Percentiles rank a stretch among this genome's conserved stretches.
These are phyloP conservation scores for Trifolium subterraneum DNA, from an alignment of 306 rosid genomes.

Conservation along the genomic window DNA sequence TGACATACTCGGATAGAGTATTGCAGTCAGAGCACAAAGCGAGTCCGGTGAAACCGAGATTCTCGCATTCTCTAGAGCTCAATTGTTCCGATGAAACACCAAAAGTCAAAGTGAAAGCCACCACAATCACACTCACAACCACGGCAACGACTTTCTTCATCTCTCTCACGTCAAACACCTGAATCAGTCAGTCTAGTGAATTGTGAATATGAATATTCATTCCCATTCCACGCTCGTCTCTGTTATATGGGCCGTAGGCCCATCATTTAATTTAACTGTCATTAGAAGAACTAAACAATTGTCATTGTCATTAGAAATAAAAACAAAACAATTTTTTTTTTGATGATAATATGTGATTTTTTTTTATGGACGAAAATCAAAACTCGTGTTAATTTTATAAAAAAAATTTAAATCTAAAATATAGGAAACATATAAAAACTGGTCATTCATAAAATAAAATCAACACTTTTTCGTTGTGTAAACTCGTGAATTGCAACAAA, in stretches of 20 bases:
- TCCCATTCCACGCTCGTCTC: background rate
- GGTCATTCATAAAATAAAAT: too few species aligned
- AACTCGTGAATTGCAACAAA: too few species aligned
- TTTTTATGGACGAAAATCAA: too few species aligned
- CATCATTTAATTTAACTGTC: slow-evolving; percentile 25
- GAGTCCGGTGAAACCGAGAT: slow-evolving; percentile 89
- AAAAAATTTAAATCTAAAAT: too few species aligned
- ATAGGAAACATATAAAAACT: too few species aligned
- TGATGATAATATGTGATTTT: too few species aligned
- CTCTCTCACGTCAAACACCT: background rate
- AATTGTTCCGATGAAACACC: slow-evolving; percentile 56
- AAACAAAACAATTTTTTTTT: too few species aligned
- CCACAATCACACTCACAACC: background rate
- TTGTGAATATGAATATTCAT: background rate
- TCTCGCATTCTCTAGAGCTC: slow-evolving; percentile 84
- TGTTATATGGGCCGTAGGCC: slow-evolving; percentile 13
- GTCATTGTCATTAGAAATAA: too few species aligned
- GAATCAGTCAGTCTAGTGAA: background rate
- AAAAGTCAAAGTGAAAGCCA: slow-evolving; percentile 37
- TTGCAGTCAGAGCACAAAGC: slow-evolving; percentile 92
- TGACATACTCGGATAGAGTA: slow-evolving; percentile 84
- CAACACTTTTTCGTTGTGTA: too few species aligned
- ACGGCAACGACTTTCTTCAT: slow-evolving; percentile 43
- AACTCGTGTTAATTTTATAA: too few species aligned
- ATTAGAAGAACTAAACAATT: too few species aligned